These are phyloP conservation scores for Zostera marina DNA, from an alignment of 116 monocot genomes.

Conservation along the genomic window DNA sequence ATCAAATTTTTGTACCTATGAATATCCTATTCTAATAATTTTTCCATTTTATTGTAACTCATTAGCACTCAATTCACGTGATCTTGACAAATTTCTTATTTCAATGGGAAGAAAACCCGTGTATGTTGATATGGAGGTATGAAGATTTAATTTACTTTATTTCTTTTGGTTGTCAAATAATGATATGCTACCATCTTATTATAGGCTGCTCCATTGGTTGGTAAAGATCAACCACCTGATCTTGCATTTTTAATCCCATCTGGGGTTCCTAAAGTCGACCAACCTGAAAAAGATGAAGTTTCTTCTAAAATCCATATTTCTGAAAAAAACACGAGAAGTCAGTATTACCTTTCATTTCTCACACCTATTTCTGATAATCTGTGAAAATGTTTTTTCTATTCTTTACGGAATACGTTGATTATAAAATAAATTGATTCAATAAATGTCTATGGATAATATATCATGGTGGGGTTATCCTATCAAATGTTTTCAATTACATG, in stretches of 20 bases:
- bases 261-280: constrained; percentile 16
- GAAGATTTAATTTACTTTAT: not conserved
- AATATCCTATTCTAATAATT: not conserved
- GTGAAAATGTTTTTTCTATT: not conserved
- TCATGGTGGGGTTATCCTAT: not conserved
- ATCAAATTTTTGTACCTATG: not conserved
- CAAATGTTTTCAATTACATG: not conserved
- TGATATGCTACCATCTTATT: constrained; percentile 4
- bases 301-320: constrained; percentile 13
- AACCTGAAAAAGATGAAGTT: constrained; percentile 18
- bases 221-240: constrained; percentile 92
- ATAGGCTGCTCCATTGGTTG: constrained; percentile 63
- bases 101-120: constrained; percentile 64
- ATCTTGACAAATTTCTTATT: constrained; percentile 72
- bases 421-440: too few relatives aligned
- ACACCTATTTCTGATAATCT: not conserved
- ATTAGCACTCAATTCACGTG: constrained; percentile 50
- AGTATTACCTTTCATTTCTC: not conserved
- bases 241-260: constrained; percentile 70
- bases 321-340: constrained; percentile 11
- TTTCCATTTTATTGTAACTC: not conserved
- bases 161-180: not conserved
- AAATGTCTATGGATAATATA: too few relatives aligned
- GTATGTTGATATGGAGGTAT: constrained; percentile 90
- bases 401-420: too few relatives aligned